Evolutionary conservation across 257 asterid species (phyloP).

Genomic region (Galeopsis tetrahit): DNA sequence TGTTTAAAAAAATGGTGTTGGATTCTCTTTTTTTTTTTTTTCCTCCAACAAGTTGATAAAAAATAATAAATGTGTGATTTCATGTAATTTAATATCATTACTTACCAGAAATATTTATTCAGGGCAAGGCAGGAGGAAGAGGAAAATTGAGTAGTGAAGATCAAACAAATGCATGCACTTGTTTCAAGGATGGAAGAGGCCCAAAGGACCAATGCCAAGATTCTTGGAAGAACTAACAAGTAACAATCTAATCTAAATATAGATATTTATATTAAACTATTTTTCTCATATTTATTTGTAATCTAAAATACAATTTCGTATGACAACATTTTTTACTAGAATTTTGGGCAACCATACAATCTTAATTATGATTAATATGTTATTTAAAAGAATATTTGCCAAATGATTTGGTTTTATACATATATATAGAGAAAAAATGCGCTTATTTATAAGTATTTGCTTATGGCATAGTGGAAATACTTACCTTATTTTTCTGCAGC

Average conservation of each 20-base stretch:
- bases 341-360: slow-evolving; percentile 5
- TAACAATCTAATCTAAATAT: slow-evolving; percentile 21
- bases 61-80: not conserved
- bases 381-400: not conserved
- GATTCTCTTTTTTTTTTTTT: too few relatives aligned
- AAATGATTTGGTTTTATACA: not conserved
- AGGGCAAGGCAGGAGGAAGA: not conserved
- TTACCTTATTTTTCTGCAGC: too few relatives aligned
- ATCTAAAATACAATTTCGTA: not conserved
- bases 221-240: slow-evolving; percentile 7
- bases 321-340: not conserved
- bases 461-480: too few relatives aligned
- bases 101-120: not conserved
- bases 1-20: not conserved
- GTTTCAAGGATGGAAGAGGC: slow-evolving; percentile 23
- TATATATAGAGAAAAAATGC: too few relatives aligned
- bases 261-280: not conserved
- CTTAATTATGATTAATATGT: not conserved
- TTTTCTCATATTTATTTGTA: not conserved
- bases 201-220: slow-evolving; percentile 25
- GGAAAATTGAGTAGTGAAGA: not conserved
- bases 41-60: not conserved
- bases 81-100: not conserved
- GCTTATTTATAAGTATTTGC: too few relatives aligned
- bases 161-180: not conserved